These are phyloP conservation scores for Thermothielavioides terrestris DNA, from an alignment of 495 filamentous ascomycete species.

Conservation along the genomic window DNA sequence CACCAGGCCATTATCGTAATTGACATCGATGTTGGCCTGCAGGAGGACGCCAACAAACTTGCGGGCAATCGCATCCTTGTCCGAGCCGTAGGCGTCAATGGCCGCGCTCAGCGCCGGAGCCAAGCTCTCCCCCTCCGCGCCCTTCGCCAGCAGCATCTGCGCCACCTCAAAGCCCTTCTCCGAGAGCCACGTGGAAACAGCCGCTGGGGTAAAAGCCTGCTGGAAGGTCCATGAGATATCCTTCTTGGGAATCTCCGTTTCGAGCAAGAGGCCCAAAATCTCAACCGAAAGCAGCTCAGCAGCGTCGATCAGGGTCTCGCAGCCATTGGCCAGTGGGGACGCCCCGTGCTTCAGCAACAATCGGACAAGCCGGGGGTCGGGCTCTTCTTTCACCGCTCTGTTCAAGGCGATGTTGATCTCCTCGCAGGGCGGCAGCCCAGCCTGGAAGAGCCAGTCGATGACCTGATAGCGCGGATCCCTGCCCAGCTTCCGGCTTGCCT, in stretches of 20 bases:
- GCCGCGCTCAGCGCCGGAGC: slow-evolving; percentile 29
- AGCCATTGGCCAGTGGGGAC: slow-evolving; percentile 33
- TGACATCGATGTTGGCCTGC: slow-evolving; percentile 30
- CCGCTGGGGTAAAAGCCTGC: slow-evolving; percentile 28
- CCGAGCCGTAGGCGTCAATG: slow-evolving; percentile 25
- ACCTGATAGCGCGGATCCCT: slow-evolving; percentile 34
- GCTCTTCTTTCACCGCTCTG: slow-evolving; percentile 37
- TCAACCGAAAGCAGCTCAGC: slow-evolving; percentile 23
- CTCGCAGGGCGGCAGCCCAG: slow-evolving; percentile 31
- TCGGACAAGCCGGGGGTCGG: slow-evolving; percentile 33
- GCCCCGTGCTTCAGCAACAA: slow-evolving; percentile 35
- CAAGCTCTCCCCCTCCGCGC: slow-evolving; percentile 33
- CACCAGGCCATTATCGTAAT: slow-evolving; percentile 32
- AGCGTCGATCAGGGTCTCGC: slow-evolving; percentile 39
- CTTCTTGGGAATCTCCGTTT: slow-evolving; percentile 24
- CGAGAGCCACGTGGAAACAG: slow-evolving; percentile 30
- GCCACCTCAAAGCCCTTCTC: slow-evolving; percentile 31
- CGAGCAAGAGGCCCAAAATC: slow-evolving; percentile 30
- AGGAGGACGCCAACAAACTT: slow-evolving; percentile 31
- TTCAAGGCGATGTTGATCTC: slow-evolving; percentile 34
- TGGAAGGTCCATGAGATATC: slow-evolving; percentile 33
- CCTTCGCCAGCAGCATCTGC: slow-evolving; percentile 32
- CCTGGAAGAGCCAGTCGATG: slow-evolving; percentile 36
- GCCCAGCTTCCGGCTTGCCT: slow-evolving; percentile 36
- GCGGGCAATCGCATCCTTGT: slow-evolving; percentile 26